Base-by-base conservation (phyloP, 805 yeast genomes). In the Ogataea corticis region DNA sequence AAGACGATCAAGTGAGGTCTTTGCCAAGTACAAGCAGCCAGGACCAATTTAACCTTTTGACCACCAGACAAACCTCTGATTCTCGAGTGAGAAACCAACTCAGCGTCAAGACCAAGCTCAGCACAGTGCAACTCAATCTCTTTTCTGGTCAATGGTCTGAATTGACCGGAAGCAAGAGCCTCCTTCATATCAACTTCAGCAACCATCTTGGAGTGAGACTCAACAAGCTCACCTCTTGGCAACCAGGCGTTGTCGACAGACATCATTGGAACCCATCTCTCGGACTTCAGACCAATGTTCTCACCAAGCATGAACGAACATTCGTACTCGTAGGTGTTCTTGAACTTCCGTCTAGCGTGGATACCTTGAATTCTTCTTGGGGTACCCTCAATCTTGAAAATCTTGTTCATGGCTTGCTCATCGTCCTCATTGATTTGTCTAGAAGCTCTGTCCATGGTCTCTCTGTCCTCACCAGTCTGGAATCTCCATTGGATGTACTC, bases 381-480 rank as follows among this genome's bases (percentile, higher is more conserved):
- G 55, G 98, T 83, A 77, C 97, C 96, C 76, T 94, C 99, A 70
- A 94, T 83, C 86, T 88, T 90, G 91, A 90, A 94, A 78, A 94
- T 86, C 83, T 92, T 94, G 91, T 94, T 90, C 99, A 94, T 94
- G 71, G 95, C 88, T 75, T 85, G 82, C 82, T 91, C 97, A 78
- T 94, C 99, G 65, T 80, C 77, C 80, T 94, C 99, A 71, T 87
- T 90, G 73, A 94, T 90, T 74, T 85, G 92, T 83, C 99, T 89
- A 75, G 95, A 89, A 72, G 98, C 99, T 82, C 98, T 88, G 83
- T 94, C 99, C 99, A 94, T 94, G 77, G 99, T 94, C 83, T 94
- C 99, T 82, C 99, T 90, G 78, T 94, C 99, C 82, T 94, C 99
- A 91, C 99, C 99, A 71, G 99, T 94, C 82, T 94, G 99, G 97